Conservation (phyloP, 306 rosid genomes). For the Mimosa pudica region DNA sequence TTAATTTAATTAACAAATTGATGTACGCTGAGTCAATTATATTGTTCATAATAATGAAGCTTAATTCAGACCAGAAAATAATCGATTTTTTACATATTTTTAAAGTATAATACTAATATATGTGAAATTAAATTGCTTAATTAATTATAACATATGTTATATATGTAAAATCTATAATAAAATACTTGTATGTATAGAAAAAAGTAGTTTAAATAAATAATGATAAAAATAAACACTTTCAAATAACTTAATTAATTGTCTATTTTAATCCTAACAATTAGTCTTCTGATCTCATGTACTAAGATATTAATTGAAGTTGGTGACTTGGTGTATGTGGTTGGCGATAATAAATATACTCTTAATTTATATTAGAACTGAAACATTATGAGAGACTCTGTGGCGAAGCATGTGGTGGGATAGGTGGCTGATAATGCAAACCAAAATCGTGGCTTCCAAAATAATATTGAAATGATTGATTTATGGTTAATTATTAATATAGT, state of each 20-base stretch:
- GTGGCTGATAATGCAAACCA: neutral
- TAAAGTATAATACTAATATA: no score
- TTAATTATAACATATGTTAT: no score
- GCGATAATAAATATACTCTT: neutral
- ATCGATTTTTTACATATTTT: neutral
- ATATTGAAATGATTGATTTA: slow-evolving; percentile 18
- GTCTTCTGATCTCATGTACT: neutral
- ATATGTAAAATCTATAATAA: no score
- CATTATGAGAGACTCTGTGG: neutral
- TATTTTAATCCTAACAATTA: neutral
- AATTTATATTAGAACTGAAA: neutral
- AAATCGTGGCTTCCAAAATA: slow-evolving; percentile 37
- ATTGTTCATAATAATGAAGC: neutral
- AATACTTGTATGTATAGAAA: no score
- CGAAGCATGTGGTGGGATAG: neutral
- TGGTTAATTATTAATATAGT: neutral
- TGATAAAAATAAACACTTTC: no score
- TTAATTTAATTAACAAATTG: neutral
- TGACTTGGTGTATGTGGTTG: neutral
- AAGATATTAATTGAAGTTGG: neutral
- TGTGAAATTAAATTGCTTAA: no score
- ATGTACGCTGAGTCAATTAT: neutral
- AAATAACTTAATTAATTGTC: no score
- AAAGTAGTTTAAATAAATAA: no score
- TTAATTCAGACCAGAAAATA: neutral